Evolutionary conservation across 257 asterid genomes (phyloP).

Genomic region (Voacanga thouarsii): DNA sequence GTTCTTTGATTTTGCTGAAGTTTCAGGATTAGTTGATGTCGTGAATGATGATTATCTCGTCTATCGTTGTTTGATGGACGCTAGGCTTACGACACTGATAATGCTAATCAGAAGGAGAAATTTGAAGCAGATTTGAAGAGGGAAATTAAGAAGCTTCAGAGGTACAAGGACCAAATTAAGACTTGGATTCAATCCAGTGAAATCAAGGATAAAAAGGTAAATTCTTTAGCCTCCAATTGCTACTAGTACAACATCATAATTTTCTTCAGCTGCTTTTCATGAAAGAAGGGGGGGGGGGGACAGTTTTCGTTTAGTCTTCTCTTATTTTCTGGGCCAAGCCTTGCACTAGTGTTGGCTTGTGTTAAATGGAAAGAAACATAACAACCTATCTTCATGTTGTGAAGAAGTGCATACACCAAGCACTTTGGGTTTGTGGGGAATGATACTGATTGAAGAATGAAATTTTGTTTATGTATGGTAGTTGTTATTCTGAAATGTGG

Average conservation of each 20-base stretch:
- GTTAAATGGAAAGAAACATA: not conserved
- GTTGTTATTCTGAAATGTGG: not conserved
- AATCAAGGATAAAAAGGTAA: conserved; percentile 97
- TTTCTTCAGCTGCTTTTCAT: too few species aligned
- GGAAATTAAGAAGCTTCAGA: conserved; percentile 96
- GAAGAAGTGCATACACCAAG: not conserved
- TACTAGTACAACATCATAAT: not conserved
- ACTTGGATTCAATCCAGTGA: conserved; percentile 99
- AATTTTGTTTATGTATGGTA: not conserved
- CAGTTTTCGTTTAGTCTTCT: not conserved
- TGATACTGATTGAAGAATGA: not conserved
- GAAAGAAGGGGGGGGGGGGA: too few species aligned
- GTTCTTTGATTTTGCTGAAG: not conserved
- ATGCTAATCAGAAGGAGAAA: conserved; percentile 95
- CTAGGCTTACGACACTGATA: conserved; percentile 96
- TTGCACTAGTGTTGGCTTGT: not conserved
- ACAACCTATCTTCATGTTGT: not conserved
- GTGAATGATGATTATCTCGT: not conserved
- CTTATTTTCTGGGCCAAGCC: not conserved
- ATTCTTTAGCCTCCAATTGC: not conserved
- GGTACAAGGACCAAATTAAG: conserved; percentile 96
- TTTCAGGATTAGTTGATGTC: not conserved
- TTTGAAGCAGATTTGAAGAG: conserved; percentile 98
- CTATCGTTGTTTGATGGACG: not conserved
- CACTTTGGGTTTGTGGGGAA: not conserved